phyloP scores from a whole-genome alignment of 805 yeast species.

The Metschnikowia koreensis region DNA sequence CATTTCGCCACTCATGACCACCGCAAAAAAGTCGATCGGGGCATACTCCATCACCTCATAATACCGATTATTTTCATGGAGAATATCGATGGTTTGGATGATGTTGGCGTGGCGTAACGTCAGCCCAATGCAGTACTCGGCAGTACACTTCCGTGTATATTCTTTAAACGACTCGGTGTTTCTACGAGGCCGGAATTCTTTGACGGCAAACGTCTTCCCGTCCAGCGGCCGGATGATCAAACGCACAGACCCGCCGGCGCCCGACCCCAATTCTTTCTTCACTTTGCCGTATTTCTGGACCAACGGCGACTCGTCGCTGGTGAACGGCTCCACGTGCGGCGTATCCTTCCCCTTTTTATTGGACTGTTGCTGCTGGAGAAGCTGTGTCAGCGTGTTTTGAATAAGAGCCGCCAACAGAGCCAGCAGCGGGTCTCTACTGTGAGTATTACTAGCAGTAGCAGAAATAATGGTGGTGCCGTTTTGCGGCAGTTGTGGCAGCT shows the following conservation, averaged over 20 bases:
- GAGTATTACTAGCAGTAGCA: background rate
- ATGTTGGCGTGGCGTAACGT: constrained; percentile 80
- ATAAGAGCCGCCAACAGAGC: constrained; percentile 19
- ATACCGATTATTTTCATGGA: constrained; percentile 67
- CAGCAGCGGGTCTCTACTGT: constrained; percentile 18
- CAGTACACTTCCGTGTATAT: constrained; percentile 82
- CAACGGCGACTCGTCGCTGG: constrained; percentile 24
- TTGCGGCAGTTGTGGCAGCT: background rate
- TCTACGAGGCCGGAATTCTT: constrained; percentile 73
- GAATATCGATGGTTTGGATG: constrained; percentile 74
- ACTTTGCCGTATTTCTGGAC: constrained; percentile 65
- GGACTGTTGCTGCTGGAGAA: constrained; percentile 27
- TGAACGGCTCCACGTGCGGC: constrained; percentile 18
- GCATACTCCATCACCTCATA: constrained; percentile 94
- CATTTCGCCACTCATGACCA: constrained; percentile 84
- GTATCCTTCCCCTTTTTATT: constrained; percentile 20
- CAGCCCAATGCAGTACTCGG: constrained; percentile 85
- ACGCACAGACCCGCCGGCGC: constrained; percentile 88
- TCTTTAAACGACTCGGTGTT: constrained; percentile 70
- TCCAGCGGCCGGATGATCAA: constrained; percentile 66
- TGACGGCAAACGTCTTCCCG: constrained; percentile 74
- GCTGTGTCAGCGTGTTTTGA: constrained; percentile 19
- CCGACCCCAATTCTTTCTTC: constrained; percentile 76
- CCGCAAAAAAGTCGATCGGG: constrained; percentile 80
- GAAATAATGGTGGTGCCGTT: background rate